Conservation (phyloP, 441 rosid species). For the Lagerstroemia fauriei region DNA sequence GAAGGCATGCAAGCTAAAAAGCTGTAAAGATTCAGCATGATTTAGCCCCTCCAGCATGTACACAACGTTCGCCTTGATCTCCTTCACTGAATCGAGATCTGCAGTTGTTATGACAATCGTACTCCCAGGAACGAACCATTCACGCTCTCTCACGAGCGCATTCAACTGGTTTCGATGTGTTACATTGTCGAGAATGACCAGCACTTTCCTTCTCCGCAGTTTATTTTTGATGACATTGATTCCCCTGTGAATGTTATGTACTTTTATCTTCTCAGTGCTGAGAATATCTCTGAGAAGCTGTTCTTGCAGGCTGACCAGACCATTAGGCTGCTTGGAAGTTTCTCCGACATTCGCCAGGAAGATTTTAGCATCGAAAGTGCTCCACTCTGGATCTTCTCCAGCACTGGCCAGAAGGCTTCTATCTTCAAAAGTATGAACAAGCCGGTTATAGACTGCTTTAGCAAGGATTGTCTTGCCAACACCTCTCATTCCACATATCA, state of each 20-base stretch:
- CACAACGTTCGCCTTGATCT: background rate
- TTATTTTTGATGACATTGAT: constrained; percentile 1
- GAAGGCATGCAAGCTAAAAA: constrained; percentile 16
- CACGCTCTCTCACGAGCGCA: constrained; percentile 1
- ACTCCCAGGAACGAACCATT: constrained; percentile 6
- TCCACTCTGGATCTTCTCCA: constrained; percentile 5
- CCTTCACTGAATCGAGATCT: constrained; percentile 1
- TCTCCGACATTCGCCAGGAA: constrained; percentile 12
- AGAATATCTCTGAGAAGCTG: constrained; percentile 7
- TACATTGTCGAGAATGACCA: constrained; percentile 10
- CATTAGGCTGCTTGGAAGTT: background rate
- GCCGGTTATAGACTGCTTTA: background rate
- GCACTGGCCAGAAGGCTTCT: background rate
- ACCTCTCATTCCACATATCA: background rate
- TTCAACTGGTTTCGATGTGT: constrained; percentile 1
- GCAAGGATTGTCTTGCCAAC: constrained; percentile 6
- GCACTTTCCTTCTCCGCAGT: background rate
- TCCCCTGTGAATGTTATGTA: background rate
- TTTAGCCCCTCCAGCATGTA: background rate
- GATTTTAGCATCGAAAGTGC: background rate
- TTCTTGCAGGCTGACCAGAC: background rate
- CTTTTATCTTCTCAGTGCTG: background rate
- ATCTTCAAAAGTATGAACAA: background rate
- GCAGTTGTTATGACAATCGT: background rate
- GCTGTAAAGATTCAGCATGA: background rate